A percentile compares a stretch with the other conserved stretches of the same genome.
Conservation (phyloP, 345 rosid species). For the Linum usitatissimum region DNA sequence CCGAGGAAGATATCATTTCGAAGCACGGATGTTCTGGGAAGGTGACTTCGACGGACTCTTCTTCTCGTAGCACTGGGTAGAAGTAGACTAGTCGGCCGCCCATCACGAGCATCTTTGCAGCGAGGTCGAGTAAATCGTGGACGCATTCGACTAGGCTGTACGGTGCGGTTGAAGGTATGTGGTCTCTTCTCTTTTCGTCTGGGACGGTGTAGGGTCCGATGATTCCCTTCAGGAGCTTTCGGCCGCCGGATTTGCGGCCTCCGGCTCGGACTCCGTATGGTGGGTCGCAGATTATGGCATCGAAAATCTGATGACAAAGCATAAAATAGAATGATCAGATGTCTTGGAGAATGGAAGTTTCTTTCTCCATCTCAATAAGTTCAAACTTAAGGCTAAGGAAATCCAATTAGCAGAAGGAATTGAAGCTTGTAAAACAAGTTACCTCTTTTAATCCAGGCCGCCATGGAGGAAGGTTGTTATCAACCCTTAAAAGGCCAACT, state of each 20-base stretch:
- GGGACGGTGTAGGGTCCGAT: conserved; percentile 82
- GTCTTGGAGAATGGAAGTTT: too few relatives aligned
- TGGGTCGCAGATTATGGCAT: conserved; percentile 87
- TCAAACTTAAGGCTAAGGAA: background rate
- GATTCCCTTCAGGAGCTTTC: conserved; percentile 75
- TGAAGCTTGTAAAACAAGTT: conserved; percentile 11
- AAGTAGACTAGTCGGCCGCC: conserved; percentile 88
- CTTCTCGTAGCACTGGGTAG: conserved; percentile 73
- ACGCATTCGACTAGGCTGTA: conserved; percentile 85
- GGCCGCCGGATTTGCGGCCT: conserved; percentile 90
- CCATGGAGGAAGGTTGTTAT: conserved; percentile 97
- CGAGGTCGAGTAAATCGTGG: conserved; percentile 80
- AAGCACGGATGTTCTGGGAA: conserved; percentile 83
- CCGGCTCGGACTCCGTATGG: conserved; percentile 98
- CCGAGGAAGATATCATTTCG: conserved; percentile 54
- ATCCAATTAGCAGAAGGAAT: background rate
- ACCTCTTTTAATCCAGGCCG: conserved; percentile 81
- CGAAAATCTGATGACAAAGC: conserved; percentile 44
- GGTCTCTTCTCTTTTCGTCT: conserved; percentile 82
- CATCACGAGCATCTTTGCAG: conserved; percentile 76
- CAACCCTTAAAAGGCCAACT: conserved; percentile 71
- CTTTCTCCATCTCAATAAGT: too few relatives aligned
- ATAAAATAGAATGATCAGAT: conserved; percentile 4
- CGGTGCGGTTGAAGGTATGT: conserved; percentile 85
- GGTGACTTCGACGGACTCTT: conserved; percentile 28